Conservation (phyloP, 805 yeast species). For the Cephaloascus fragrans region DNA sequence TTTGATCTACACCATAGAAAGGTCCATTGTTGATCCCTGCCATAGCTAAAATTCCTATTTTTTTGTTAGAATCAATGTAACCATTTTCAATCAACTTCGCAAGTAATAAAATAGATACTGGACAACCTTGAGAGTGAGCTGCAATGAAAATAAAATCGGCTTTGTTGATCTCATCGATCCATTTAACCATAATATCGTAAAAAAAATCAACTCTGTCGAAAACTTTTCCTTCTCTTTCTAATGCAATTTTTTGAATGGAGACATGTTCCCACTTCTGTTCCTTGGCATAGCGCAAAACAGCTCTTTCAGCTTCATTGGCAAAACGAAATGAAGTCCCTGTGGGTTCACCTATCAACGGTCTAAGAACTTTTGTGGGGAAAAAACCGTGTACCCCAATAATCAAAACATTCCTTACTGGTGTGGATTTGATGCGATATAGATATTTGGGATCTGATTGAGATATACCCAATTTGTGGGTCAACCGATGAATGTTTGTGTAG, state of each 20-base stretch:
- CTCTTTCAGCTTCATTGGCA: conserved; percentile 81
- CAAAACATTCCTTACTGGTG: conserved; percentile 44
- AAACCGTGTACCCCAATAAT: conserved; percentile 95
- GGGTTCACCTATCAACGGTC: conserved; percentile 90
- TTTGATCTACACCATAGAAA: conserved; percentile 81
- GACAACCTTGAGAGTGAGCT: conserved; percentile 94
- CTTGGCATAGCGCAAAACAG: conserved; percentile 53
- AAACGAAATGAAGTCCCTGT: conserved; percentile 91
- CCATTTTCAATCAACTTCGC: conserved; percentile 64
- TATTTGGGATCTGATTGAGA: conserved; percentile 3
- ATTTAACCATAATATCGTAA: conserved; percentile 58
- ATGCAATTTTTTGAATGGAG: conserved; percentile 75
- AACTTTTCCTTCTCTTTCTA: conserved; percentile 89
- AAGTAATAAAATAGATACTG: conserved; percentile 75
- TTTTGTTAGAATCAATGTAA: conserved; percentile 22
- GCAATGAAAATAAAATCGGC: conserved; percentile 91
- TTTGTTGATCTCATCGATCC: conserved; percentile 44
- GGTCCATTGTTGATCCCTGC: conserved; percentile 96
- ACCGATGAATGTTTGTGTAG: conserved; percentile 3
- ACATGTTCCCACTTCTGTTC: conserved; percentile 25
- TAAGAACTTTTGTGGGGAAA: conserved; percentile 77
- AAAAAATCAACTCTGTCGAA: conserved; percentile 79
- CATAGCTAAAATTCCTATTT: conserved; percentile 78
- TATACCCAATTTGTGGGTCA: conserved; percentile 1
- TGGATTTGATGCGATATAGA: conserved; percentile 7